Percentiles rank a stretch among this genome's conserved stretches.
Evolutionary conservation across 1,284 basidiomycete genomes (phyloP).

Genomic region (Ceratobasidium sp.): DNA sequence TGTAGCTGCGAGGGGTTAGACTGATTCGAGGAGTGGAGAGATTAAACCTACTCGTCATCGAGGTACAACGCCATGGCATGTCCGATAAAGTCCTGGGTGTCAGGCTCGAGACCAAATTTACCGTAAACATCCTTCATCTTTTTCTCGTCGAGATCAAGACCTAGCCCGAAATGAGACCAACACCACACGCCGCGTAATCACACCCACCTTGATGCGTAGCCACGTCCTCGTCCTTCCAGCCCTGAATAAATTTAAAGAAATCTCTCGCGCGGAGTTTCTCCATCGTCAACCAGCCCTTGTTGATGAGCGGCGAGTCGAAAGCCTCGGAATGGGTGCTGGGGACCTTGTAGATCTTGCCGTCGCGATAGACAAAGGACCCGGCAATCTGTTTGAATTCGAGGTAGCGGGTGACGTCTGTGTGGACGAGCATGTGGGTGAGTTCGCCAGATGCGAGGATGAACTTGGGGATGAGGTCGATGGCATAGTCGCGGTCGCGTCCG

Average conservation of each 20-base stretch:
- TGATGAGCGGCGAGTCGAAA: conserved; percentile 90
- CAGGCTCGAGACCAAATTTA: conserved; percentile 96
- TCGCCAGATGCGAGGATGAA: conserved; percentile 99
- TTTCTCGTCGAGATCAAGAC: conserved; percentile 82
- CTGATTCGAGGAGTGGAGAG: not conserved
- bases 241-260: conserved; percentile 97
- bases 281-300: conserved; percentile 98
- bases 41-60: conserved; percentile 85
- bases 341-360: conserved; percentile 96
- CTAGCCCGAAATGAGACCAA: conserved; percentile 54
- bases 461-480: conserved; percentile 92
- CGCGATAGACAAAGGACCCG: conserved; percentile 96
- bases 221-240: conserved; percentile 93
- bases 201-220: conserved; percentile 87
- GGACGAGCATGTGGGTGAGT: conserved; percentile 96
- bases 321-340: conserved; percentile 98
- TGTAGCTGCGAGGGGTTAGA: conserved; percentile 67
- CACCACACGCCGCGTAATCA: not conserved
- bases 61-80: conserved; percentile 99
- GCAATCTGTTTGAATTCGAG: conserved; percentile 99
- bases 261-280: conserved; percentile 98
- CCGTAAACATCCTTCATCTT: conserved; percentile 93
- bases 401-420: conserved; percentile 98
- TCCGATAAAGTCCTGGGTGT: conserved; percentile 98
- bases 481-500: conserved; percentile 93